Conservation (phyloP, 805 yeast species). For the Sugiyamaella chiloensis region DNA sequence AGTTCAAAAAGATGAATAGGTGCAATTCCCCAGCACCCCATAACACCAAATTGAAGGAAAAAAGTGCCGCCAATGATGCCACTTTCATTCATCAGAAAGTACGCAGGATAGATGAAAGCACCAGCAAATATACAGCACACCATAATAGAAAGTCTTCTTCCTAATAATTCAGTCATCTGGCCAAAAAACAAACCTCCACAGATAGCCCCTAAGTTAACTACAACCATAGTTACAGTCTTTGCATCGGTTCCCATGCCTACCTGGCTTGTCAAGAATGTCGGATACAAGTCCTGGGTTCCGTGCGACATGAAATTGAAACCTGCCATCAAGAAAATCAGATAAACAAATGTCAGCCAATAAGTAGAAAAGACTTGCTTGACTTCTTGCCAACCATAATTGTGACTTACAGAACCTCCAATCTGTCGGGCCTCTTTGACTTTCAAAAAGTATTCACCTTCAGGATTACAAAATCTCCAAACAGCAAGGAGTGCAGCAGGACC, state of each 20-base stretch:
- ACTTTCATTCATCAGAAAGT: conserved; percentile 45
- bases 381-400: conserved; percentile 2
- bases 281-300: conserved; percentile 70
- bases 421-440: conserved; percentile 25
- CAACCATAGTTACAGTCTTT: conserved; percentile 55
- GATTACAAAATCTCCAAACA: conserved; percentile 53
- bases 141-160: conserved; percentile 56
- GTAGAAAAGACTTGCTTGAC: conserved; percentile 33
- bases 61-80: conserved; percentile 57
- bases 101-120: conserved; percentile 55
- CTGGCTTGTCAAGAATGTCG: conserved; percentile 57
- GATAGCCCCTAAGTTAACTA: conserved; percentile 64
- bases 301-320: conserved; percentile 70
- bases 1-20: conserved; percentile 65
- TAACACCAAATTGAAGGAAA: conserved; percentile 60
- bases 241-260: conserved; percentile 43
- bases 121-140: conserved; percentile 51
- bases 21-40: conserved; percentile 70
- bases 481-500: conserved; percentile 58
- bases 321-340: conserved; percentile 58
- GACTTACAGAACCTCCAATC: conserved; percentile 21
- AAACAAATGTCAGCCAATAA: conserved; percentile 60
- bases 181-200: conserved; percentile 59
- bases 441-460: conserved; percentile 54
- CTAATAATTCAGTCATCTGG: conserved; percentile 54